These are phyloP conservation scores for Acacia melanoxylon DNA, from an alignment of 306 rosid genomes.

Conservation along the genomic window DNA sequence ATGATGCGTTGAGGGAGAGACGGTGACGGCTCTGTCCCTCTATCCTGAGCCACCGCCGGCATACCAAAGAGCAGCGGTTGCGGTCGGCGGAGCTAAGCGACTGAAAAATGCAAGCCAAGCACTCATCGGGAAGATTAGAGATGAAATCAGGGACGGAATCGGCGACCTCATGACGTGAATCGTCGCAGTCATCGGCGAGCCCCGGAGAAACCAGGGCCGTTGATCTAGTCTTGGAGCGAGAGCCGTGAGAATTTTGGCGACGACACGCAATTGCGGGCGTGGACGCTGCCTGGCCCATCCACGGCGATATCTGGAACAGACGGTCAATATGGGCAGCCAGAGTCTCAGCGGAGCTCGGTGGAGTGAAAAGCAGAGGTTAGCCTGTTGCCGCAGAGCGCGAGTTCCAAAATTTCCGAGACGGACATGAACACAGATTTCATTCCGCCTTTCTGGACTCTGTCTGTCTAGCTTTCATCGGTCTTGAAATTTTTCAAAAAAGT, in stretches of 20 bases:
- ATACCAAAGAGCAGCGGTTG: constrained; percentile 81
- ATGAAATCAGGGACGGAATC: constrained; percentile 50
- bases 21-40: constrained; percentile 98
- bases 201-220: constrained; percentile 61
- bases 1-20: constrained; percentile 69
- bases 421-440: constrained; percentile 58
- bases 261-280: constrained; percentile 52
- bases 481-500: background rate
- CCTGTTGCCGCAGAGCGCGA: background rate
- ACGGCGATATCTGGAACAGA: constrained; percentile 29
- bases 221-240: constrained; percentile 55
- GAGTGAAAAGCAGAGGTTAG: background rate
- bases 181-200: constrained; percentile 18
- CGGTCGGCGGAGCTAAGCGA: constrained; percentile 79
- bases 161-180: background rate
- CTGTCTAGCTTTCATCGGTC: constrained; percentile 18
- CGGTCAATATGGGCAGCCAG: constrained; percentile 32
- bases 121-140: constrained; percentile 87
- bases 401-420: constrained; percentile 30
- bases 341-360: constrained; percentile 5
- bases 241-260: constrained; percentile 47
- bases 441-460: constrained; percentile 40
- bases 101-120: constrained; percentile 79
- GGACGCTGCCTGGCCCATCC: constrained; percentile 96
- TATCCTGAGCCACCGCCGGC: constrained; percentile 80